Evolutionary conservation across 495 filamentous ascomycete species (phyloP).

Genomic region (Daldinia caldariorum): DNA sequence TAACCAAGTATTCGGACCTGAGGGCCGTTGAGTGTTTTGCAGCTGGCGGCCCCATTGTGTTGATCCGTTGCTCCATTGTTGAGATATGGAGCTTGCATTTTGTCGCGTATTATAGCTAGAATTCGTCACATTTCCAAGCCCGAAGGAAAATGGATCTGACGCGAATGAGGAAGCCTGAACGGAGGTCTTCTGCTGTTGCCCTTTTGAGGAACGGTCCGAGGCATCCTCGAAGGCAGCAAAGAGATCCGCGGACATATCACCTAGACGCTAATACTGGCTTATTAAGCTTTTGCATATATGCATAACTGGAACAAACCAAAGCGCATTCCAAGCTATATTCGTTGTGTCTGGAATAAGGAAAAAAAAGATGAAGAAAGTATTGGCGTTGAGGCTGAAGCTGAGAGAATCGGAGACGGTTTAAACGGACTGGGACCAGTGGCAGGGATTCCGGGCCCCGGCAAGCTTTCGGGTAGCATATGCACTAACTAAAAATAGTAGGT

Average conservation of each 20-base stretch:
- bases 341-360: background rate
- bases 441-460: constrained; percentile 20
- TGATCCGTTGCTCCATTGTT: constrained; percentile 20
- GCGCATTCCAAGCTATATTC: background rate
- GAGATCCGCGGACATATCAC: constrained; percentile 77
- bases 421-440: constrained; percentile 11
- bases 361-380: constrained; percentile 7
- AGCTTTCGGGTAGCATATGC: constrained; percentile 15
- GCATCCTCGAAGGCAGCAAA: constrained; percentile 73
- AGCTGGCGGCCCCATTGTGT: constrained; percentile 14
- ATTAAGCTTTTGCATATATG: background rate
- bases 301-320: background rate
- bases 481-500: constrained; percentile 25
- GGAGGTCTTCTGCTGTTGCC: constrained; percentile 30
- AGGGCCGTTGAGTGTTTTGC: constrained; percentile 32
- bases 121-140: constrained; percentile 11
- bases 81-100: constrained; percentile 11
- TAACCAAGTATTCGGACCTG: constrained; percentile 28
- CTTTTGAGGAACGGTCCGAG: constrained; percentile 42
- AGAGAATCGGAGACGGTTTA: constrained; percentile 5
- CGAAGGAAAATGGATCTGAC: constrained; percentile 33
- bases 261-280: background rate
- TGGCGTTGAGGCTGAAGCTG: constrained; percentile 23
- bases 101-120: constrained; percentile 3
- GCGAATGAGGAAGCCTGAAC: constrained; percentile 18